Conservation (phyloP, 495 filamentous ascomycete species). For the Hypoxylon cercidicola region DNA sequence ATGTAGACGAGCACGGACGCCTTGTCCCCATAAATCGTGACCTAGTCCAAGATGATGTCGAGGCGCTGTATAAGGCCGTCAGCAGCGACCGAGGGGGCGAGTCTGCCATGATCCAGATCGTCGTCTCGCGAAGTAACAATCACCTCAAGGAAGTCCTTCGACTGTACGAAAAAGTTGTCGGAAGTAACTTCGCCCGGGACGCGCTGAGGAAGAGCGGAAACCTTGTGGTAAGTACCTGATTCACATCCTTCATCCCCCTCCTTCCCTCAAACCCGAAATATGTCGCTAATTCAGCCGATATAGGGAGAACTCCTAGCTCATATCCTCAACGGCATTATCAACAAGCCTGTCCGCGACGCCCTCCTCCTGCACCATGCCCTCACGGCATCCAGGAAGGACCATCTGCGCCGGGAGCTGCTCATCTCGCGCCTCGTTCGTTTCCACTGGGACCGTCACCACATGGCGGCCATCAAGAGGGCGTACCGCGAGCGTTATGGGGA, state of each 20-base stretch:
- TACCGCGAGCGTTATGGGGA: slow-evolving; percentile 77
- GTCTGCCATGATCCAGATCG: slow-evolving; percentile 87
- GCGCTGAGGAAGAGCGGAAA: slow-evolving; percentile 90
- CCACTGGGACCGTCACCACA: slow-evolving; percentile 84
- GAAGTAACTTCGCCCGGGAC: slow-evolving; percentile 83
- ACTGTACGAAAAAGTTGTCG: slow-evolving; percentile 74
- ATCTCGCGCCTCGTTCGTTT: slow-evolving; percentile 82
- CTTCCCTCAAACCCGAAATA: too few relatives aligned
- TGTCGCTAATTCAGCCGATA: slow-evolving; percentile 21
- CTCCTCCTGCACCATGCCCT: slow-evolving; percentile 94
- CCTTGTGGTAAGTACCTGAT: slow-evolving; percentile 76
- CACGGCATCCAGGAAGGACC: slow-evolving; percentile 66
- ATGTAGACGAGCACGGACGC: slow-evolving; percentile 64
- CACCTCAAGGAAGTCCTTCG: slow-evolving; percentile 84
- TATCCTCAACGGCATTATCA: slow-evolving; percentile 95
- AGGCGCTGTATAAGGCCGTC: slow-evolving; percentile 74
- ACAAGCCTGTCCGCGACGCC: slow-evolving; percentile 92
- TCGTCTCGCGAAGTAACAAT: slow-evolving; percentile 78
- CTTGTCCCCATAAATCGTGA: slow-evolving; percentile 55
- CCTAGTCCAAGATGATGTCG: slow-evolving; percentile 75
- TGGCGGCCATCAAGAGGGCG: slow-evolving; percentile 74
- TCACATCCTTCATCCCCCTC: slow-evolving; percentile 4
- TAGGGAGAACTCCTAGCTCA: slow-evolving; percentile 96
- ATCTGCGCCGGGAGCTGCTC: slow-evolving; percentile 80
- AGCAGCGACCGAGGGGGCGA: slow-evolving; percentile 83